Evolutionary conservation across 192 early-diverging fungal genomes (phyloP), one percentile per base, ranked within the genome.

Genomic region (Coemansia sp.): DNA sequence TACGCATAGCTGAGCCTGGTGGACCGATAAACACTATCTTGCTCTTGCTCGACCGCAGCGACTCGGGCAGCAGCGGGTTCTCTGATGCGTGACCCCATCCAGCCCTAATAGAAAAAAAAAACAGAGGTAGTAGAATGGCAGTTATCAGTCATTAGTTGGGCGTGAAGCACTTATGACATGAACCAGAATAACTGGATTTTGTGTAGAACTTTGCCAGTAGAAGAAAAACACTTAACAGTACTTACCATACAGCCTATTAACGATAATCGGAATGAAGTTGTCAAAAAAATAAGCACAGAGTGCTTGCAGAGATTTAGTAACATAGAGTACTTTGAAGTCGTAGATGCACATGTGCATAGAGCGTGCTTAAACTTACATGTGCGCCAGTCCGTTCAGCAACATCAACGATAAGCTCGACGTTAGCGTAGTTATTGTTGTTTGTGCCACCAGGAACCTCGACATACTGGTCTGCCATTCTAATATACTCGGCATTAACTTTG

Each of bases 1-100:
- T 91, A 51, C 97, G 90, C 97, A 99, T 99, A 39, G 97, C 94
- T 12, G 91, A 92, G 7, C 94, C 89, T 2, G 97, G 96, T 31
- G 97, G 97, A 66, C 97, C 97, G 66, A 99, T 97, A 70, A 99
- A 99, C 53, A 97, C 89, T 67, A 94, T 89, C 68, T 90, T 92
- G 70, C 90, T 84, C 70, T 89, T 90, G 62, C 91, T 88, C 63
- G 87, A 87, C 48, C 91, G 85, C 17, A 99, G 90, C 69, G 90
- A 89, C 80, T 99, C 97, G 66, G 95, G 94, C 63, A 99, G 86
- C 63, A 92, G 84, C 51, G 97, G 97, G 77, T 99, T 97, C 76
- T 99, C 97, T 17, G 97, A 99, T 14, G 97, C 97, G 67, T 98
- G 96, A 57, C 97, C 97, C 97, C 97, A 99, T 50, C 97, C 97